Evolutionary conservation across 176 grass and related monocot genomes (phyloP).

Genomic region (Triticum dicoccoides): DNA sequence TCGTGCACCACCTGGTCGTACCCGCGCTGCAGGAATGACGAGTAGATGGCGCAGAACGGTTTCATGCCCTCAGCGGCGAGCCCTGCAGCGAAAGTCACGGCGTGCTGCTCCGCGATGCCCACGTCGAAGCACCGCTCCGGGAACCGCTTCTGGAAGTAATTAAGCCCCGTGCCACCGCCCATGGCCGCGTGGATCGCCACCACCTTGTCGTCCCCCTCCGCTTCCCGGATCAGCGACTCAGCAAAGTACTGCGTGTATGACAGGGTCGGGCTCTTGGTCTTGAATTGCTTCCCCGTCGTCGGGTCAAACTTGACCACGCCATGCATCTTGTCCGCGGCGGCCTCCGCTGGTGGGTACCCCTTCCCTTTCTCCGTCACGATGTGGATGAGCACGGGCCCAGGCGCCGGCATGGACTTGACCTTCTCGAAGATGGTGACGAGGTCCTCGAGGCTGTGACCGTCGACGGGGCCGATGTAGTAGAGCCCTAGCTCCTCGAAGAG

Average conservation of each 20-base stretch:
- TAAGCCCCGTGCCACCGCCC: slow-evolving; percentile 92
- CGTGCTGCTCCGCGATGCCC: slow-evolving; percentile 97
- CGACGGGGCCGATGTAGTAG: slow-evolving; percentile 97
- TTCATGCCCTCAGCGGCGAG: slow-evolving; percentile 84
- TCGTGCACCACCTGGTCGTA: slow-evolving; percentile 99
- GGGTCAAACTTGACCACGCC: slow-evolving; percentile 93
- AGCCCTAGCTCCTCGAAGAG: slow-evolving; percentile 96
- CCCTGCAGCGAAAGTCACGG: slow-evolving; percentile 83
- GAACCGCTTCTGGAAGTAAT: slow-evolving; percentile 88
- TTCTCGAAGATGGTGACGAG: slow-evolving; percentile 78
- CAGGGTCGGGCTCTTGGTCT: slow-evolving; percentile 39
- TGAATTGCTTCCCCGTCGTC: slow-evolving; percentile 67
- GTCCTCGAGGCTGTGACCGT: slow-evolving; percentile 83
- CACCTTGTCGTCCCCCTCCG: slow-evolving; percentile 65
- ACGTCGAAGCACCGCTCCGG: slow-evolving; percentile 97
- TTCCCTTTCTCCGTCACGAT: slow-evolving; percentile 94
- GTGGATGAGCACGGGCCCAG: slow-evolving; percentile 85
- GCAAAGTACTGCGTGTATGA: slow-evolving; percentile 92
- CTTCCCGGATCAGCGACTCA: slow-evolving; percentile 71
- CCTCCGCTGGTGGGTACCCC: slow-evolving; percentile 83
- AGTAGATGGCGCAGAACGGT: slow-evolving; percentile 97
- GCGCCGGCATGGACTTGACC: slow-evolving; percentile 79
- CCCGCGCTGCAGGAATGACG: slow-evolving; percentile 89
- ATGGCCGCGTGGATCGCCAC: slow-evolving; percentile 92
- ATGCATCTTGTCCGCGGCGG: slow-evolving; percentile 86